Base-by-base conservation (phyloP, 2,329 filamentous ascomycete species). In the Monosporascus sp. region DNA sequence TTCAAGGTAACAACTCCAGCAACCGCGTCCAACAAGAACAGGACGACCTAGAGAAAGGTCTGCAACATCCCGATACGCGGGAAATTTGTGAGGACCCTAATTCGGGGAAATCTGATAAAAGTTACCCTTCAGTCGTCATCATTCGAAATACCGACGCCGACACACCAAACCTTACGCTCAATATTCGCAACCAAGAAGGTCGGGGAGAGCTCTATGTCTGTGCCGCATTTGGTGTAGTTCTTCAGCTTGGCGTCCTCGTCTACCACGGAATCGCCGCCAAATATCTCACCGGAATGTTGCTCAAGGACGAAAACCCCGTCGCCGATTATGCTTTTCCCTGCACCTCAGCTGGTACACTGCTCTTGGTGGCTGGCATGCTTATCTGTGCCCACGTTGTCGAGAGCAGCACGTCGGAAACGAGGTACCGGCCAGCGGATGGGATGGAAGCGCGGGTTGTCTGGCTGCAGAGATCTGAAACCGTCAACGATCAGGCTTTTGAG, bases 301-400 rank as follows among this genome's bases (percentile, higher is more conserved):
- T 18, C 11, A 44, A 44, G 20, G 41, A 44, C 4, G 18, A 11
- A 0, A 18, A 51, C 1, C 9, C 18, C 0, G 48, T 62, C 0
- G 48, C 51, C 0, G 7, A 4, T 2, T 65, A 67, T 35, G 63
- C 68, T 0, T 66, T 62, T 46, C 62, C 63, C 1, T 60, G 62
- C n/a, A 61, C 60, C 2, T 54, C 56, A 0, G 15, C 44, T 7
- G 69, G 70, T 2, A 72, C 68, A 0, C 0, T 65, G 0, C 1
- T 67, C 0, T 41, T 73, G 14, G 56, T 64, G 0, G 1, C 53
- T 1, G 67, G 69, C 0, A 57, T 72, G 39, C 38, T 68, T 0
- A 38, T 70, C 1, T 72, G 68, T 49, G 60, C 62, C 0, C 60
- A 63, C 45, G 64, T 71, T 2, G 63, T 73, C 3, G 65, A 71